Evolutionary conservation across 2,329 filamentous ascomycete species (phyloP).

Genomic region (Neobulgaria alba): DNA sequence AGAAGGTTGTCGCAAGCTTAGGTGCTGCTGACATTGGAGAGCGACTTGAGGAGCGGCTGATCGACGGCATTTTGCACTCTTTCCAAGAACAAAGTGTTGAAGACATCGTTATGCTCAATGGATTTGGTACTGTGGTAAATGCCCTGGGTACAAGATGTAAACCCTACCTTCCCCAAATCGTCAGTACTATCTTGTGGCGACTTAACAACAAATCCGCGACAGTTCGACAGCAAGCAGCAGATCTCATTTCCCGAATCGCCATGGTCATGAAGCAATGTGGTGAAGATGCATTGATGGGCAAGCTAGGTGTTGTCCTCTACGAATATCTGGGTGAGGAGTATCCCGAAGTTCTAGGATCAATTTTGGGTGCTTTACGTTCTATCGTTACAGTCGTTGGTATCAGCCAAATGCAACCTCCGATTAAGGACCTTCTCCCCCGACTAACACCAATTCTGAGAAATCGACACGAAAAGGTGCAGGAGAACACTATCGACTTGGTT

Average conservation of each 20-base stretch:
- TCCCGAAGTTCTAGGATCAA: constrained; percentile 92
- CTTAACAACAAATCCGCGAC: constrained; percentile 97
- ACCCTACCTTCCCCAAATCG: constrained; percentile 92
- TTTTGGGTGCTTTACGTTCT: constrained; percentile 85
- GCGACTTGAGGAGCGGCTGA: constrained; percentile 82
- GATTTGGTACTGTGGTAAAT: constrained; percentile 96
- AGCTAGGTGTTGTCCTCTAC: constrained; percentile 89
- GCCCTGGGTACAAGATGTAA: constrained; percentile 90
- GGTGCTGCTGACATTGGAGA: constrained; percentile 92
- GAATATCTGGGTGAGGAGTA: constrained; percentile 99
- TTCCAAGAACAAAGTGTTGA: constrained; percentile 98
- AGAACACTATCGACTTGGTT: constrained; percentile 97
- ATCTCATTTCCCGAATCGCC: constrained; percentile 91
- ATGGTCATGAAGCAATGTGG: constrained; percentile 99
- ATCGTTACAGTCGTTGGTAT: constrained; percentile 98
- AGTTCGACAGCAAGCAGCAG: constrained; percentile 91
- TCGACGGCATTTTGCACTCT: constrained; percentile 89
- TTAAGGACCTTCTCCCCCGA: constrained; percentile 88
- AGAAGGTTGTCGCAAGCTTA: constrained; percentile 89
- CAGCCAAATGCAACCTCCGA: constrained; percentile 95
- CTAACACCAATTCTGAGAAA: constrained; percentile 97
- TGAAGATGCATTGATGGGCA: constrained; percentile 91
- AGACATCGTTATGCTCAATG: constrained; percentile 92
- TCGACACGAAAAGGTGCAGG: constrained; percentile 97
- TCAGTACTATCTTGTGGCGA: constrained; percentile 91